Percentiles rank a stretch among this genome's conserved stretches.
These are phyloP conservation scores for Bryopsis sp. DNA, from an alignment of 139 green algal species.

Conservation along the genomic window DNA sequence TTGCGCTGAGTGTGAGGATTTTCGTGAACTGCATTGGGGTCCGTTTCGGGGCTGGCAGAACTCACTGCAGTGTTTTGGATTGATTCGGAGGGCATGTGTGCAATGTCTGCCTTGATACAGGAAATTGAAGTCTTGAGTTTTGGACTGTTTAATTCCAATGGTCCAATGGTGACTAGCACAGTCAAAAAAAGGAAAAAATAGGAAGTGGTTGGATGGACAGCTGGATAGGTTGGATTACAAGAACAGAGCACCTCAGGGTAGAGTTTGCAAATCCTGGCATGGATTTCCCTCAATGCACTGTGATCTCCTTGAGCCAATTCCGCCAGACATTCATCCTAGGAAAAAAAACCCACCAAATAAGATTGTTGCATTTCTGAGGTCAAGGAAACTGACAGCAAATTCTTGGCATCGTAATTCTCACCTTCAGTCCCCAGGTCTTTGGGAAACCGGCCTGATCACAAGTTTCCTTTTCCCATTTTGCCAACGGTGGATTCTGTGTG, in stretches of 20 bases:
- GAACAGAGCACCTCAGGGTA: constrained; percentile 65
- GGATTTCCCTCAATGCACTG: constrained; percentile 56
- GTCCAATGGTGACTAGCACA: no score
- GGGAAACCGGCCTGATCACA: constrained; percentile 35
- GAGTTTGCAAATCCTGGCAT: constrained; percentile 49
- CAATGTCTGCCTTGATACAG: constrained; percentile 32
- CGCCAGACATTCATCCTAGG: constrained; percentile 25
- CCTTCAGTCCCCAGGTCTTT: constrained; percentile 54
- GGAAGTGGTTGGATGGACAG: no score
- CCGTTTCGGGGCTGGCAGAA: neutral
- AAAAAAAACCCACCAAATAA: neutral
- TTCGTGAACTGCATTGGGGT: no score
- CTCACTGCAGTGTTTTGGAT: constrained; percentile 39
- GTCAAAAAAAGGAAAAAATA: no score
- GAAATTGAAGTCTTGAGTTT: neutral
- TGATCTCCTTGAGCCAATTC: constrained; percentile 27
- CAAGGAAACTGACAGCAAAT: neutral
- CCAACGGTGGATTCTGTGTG: constrained; percentile 20
- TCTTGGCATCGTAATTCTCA: neutral
- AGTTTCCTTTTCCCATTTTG: constrained; percentile 52
- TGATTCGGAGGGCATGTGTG: constrained; percentile 57
- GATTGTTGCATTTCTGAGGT: neutral
- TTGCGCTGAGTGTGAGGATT: no score
- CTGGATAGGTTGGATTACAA: no score
- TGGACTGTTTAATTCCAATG: neutral